Percentiles rank a stretch among this genome's conserved stretches.
Conservation (phyloP, 2,329 filamentous ascomycete species). For the Ophidiomyces ophidiicola region DNA sequence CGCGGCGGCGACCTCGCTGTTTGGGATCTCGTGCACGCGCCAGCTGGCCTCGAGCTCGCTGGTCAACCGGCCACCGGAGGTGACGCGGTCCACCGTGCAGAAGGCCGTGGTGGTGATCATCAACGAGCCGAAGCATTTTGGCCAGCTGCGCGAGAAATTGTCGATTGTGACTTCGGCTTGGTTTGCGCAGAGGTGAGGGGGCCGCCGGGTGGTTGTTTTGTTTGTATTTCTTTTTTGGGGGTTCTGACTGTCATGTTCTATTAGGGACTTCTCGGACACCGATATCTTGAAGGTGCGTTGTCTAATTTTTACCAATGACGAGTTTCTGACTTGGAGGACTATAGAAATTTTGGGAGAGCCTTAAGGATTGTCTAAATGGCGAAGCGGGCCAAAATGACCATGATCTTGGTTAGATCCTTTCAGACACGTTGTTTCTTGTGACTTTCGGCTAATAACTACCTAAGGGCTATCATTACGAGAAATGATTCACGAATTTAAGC, state of each 20-base stretch:
- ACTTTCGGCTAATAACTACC: constrained; percentile 11
- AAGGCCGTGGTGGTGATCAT: constrained; percentile 95
- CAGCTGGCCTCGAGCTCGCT: constrained; percentile 74
- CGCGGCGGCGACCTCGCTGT: constrained; percentile 62
- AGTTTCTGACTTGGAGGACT: constrained; percentile 19
- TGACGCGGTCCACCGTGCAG: constrained; percentile 94
- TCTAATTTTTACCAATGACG: not conserved
- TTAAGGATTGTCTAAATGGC: constrained; percentile 47
- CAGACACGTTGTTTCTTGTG: not conserved
- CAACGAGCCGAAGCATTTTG: constrained; percentile 79
- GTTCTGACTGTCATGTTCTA: constrained; percentile 4
- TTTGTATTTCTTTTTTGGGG: too few relatives aligned
- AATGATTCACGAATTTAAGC: constrained; percentile 85
- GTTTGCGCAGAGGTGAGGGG: constrained; percentile 69
- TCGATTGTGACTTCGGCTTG: constrained; percentile 86
- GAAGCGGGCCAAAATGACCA: constrained; percentile 68
- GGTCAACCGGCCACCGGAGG: constrained; percentile 67
- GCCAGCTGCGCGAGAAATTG: constrained; percentile 77
- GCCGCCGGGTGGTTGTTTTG: constrained; percentile 8
- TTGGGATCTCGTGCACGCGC: constrained; percentile 89
- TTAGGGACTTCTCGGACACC: constrained; percentile 73
- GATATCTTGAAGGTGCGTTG: constrained; percentile 61
- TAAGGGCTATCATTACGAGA: constrained; percentile 64
- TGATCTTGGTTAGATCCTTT: constrained; percentile 60
- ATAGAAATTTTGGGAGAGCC: constrained; percentile 76